phyloP scores from a whole-genome alignment of 352 stramenopile genomes.

The Pythium diclinum region DNA sequence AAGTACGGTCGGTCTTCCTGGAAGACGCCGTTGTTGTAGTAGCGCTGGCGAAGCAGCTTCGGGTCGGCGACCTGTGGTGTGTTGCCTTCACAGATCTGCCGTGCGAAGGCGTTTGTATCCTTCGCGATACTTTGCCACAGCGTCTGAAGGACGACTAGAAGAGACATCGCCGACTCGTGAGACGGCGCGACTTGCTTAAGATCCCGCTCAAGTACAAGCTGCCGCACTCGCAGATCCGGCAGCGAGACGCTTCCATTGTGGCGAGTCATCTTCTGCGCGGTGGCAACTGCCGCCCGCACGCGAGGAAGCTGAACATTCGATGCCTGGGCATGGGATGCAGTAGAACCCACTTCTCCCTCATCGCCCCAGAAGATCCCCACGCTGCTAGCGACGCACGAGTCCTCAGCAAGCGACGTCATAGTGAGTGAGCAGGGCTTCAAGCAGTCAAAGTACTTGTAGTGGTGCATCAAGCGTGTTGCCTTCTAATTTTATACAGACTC shows the following conservation, averaged over 20 bases:
- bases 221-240: slow-evolving; percentile 5
- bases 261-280: neutral
- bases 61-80: neutral
- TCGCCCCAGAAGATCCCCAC: slow-evolving; percentile 19
- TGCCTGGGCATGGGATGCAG: neutral
- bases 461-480: slow-evolving; percentile 9
- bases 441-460: neutral
- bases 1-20: slow-evolving; percentile 27
- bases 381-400: neutral
- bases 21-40: slow-evolving; percentile 13
- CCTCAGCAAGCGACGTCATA: neutral
- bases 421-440: slow-evolving; percentile 2
- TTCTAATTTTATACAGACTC: slow-evolving; percentile 54
- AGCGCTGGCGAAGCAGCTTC: slow-evolving; percentile 10
- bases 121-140: slow-evolving; percentile 42
- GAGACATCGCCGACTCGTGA: slow-evolving; percentile 26
- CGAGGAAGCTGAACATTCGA: neutral
- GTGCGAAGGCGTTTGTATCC: slow-evolving; percentile 36
- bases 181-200: slow-evolving; percentile 3
- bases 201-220: neutral
- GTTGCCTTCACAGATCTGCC: slow-evolving; percentile 19
- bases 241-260: slow-evolving; percentile 1
- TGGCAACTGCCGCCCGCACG: neutral
- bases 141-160: slow-evolving; percentile 47
- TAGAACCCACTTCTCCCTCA: neutral